Evolutionary conservation across 768 basidiomycete genomes (phyloP).

Genomic region (Kwoniella mangroviensis): DNA sequence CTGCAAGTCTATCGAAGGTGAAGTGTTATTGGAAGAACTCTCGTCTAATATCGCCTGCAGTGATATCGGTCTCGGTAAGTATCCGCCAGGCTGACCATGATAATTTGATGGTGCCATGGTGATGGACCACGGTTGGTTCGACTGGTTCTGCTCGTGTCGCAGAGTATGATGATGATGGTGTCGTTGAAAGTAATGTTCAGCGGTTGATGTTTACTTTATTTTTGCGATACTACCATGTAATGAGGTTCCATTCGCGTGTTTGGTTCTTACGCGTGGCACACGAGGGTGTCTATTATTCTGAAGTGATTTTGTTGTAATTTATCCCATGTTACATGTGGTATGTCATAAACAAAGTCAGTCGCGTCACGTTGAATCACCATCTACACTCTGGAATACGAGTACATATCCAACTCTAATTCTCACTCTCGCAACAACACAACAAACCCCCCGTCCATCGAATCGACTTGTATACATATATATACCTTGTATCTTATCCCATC

Average conservation of each 20-base stretch:
- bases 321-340: not conserved
- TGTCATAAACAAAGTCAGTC: slow-evolving; percentile 20
- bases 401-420: slow-evolving; percentile 13
- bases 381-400: slow-evolving; percentile 7
- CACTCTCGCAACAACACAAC: slow-evolving; percentile 14
- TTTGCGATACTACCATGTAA: not conserved
- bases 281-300: not conserved
- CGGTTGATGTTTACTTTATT: not conserved
- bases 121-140: too few relatives aligned
- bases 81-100: slow-evolving; percentile 13
- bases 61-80: slow-evolving; percentile 26
- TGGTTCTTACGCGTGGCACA: slow-evolving; percentile 9
- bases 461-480: not conserved
- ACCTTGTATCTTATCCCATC: not conserved
- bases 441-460: not conserved
- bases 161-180: not conserved
- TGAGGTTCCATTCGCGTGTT: not conserved
- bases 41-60: slow-evolving; percentile 35
- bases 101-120: not conserved
- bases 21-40: slow-evolving; percentile 11
- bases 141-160: not conserved
- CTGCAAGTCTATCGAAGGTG: slow-evolving; percentile 41
- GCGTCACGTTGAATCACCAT: slow-evolving; percentile 22
- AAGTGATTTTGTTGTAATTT: slow-evolving; percentile 12
- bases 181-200: not conserved